Evolutionary conservation across 345 rosid genomes (phyloP).

Genomic region (Populus davidiana): DNA sequence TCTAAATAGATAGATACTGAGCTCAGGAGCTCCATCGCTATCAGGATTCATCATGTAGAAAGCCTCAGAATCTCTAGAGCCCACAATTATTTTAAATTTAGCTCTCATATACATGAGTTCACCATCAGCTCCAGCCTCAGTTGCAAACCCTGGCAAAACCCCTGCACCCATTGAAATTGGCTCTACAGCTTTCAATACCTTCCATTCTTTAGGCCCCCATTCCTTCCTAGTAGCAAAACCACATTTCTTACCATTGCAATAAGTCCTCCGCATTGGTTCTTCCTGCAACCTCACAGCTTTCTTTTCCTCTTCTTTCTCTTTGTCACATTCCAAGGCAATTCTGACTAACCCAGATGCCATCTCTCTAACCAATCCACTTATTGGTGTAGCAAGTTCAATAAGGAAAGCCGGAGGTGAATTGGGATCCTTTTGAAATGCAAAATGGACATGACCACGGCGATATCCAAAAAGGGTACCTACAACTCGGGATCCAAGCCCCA

Average conservation of each 20-base stretch:
- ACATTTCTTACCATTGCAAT: slow-evolving; percentile 85
- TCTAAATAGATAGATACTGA: slow-evolving; percentile 90
- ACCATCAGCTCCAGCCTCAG: slow-evolving; percentile 21
- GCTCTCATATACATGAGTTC: slow-evolving; percentile 89
- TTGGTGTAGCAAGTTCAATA: slow-evolving; percentile 88
- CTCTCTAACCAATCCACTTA: slow-evolving; percentile 75
- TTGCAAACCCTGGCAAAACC: slow-evolving; percentile 60
- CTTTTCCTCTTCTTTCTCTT: slow-evolving; percentile 43
- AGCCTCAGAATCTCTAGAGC: slow-evolving; percentile 97
- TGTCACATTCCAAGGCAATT: slow-evolving; percentile 90
- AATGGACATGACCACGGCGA: slow-evolving; percentile 88
- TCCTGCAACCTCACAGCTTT: slow-evolving; percentile 62
- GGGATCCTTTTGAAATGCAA: slow-evolving; percentile 85
- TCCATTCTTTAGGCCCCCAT: slow-evolving; percentile 67
- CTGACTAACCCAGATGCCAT: slow-evolving; percentile 98
- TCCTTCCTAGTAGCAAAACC: slow-evolving; percentile 84
- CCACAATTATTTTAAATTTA: slow-evolving; percentile 86
- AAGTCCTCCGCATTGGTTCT: slow-evolving; percentile 89
- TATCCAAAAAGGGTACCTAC: slow-evolving; percentile 90
- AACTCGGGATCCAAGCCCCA: slow-evolving; percentile 59
- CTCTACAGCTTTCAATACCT: slow-evolving; percentile 79
- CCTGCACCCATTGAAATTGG: slow-evolving; percentile 98
- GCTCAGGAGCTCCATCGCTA: slow-evolving; percentile 94
- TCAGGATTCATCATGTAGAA: slow-evolving; percentile 99
- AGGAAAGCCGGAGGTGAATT: slow-evolving; percentile 73